Percentiles rank a stretch among this genome's conserved stretches.
Evolutionary conservation across 768 basidiomycete species (phyloP).

Genomic region (Rhodotorula sphaerocarpa): DNA sequence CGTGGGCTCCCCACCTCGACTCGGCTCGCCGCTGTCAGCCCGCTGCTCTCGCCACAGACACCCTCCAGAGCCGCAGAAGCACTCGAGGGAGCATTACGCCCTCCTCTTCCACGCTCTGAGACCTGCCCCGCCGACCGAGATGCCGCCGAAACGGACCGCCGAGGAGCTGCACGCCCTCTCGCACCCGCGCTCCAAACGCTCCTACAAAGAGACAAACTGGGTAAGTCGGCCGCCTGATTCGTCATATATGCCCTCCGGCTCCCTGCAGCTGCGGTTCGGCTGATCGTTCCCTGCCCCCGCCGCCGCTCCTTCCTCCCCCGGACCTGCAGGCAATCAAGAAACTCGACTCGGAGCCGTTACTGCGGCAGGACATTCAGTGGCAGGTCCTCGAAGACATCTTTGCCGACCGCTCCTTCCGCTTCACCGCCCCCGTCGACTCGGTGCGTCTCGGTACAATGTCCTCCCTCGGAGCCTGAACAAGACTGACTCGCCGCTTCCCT

Average conservation of each 20-base stretch:
- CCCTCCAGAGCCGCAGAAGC: too few relatives aligned
- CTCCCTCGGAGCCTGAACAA: too few relatives aligned
- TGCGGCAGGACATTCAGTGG: constrained; percentile 62
- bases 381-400: constrained; percentile 76
- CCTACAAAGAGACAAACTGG: constrained; percentile 29
- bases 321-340: constrained; percentile 35
- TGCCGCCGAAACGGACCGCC: constrained; percentile 29
- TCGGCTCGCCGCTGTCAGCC: too few relatives aligned
- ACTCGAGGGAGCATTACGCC: too few relatives aligned
- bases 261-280: too few relatives aligned
- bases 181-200: constrained; percentile 16
- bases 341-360: constrained; percentile 52
- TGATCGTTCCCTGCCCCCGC: background rate
- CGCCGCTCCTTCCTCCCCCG: too few relatives aligned
- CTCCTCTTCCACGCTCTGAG: too few relatives aligned
- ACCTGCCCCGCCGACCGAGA: too few relatives aligned
- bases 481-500: background rate
- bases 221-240: too few relatives aligned
- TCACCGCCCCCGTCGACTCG: constrained; percentile 50
- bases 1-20: too few relatives aligned
- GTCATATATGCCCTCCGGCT: too few relatives aligned
- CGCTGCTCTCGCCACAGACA: too few relatives aligned
- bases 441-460: constrained; percentile 40
- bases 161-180: constrained; percentile 27
- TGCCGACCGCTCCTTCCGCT: constrained; percentile 57